These are phyloP conservation scores for Byssothecium circinans DNA, from an alignment of 2,329 filamentous ascomycete species.

Conservation along the genomic window DNA sequence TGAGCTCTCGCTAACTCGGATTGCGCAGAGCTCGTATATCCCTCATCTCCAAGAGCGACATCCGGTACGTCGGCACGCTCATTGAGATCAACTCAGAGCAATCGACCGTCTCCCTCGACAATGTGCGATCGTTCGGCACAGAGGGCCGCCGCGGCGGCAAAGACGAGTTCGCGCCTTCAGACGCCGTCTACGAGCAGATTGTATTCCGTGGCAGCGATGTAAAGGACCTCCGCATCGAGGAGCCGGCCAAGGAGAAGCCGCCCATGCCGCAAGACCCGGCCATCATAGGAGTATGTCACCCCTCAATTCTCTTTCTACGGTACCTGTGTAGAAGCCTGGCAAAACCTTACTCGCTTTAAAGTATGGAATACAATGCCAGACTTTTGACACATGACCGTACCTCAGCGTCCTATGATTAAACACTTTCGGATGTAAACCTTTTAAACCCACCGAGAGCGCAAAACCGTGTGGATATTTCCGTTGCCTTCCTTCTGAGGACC, in stretches of 20 bases:
- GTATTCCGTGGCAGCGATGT: conserved; percentile 98
- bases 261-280: conserved; percentile 91
- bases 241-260: conserved; percentile 70
- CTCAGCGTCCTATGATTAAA: conserved; percentile 76
- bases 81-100: conserved; percentile 98
- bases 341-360: too few species aligned
- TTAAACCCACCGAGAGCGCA: conserved; percentile 88
- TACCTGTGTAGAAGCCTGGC: too few species aligned
- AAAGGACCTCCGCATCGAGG: conserved; percentile 93
- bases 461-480: conserved; percentile 94
- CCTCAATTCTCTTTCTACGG: conserved; percentile 12
- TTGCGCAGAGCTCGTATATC: conserved; percentile 80
- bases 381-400: too few species aligned
- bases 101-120: conserved; percentile 94
- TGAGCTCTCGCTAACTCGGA: conserved; percentile 40
- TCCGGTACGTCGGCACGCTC: conserved; percentile 91
- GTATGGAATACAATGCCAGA: too few species aligned
- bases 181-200: conserved; percentile 96
- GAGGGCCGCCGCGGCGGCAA: conserved; percentile 82
- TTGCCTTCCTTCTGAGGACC: conserved; percentile 99
- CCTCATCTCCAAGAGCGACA: conserved; percentile 95
- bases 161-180: conserved; percentile 80
- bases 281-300: conserved; percentile 91
- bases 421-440: conserved; percentile 95
- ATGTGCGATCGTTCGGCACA: conserved; percentile 91